Base-by-base conservation (phyloP, 371 early-diverging fungal species). In the Rhizopus arrhizus region DNA sequence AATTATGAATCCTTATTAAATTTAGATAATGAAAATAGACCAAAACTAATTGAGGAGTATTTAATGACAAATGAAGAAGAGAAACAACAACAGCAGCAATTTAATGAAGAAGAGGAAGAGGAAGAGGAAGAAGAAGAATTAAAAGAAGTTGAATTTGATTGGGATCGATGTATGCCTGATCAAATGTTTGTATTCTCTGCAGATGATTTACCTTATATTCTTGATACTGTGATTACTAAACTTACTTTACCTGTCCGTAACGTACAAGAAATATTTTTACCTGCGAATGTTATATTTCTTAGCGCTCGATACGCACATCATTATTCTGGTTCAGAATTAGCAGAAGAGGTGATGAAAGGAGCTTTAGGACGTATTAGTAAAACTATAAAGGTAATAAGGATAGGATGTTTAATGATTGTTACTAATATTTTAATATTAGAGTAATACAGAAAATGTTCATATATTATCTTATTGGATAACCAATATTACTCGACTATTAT, bases 141-240 rank as follows among this genome's bases (percentile, higher is more conserved):
- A 12, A 51, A 50, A 12, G 51, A 56, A 11, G 41, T 51, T n/a
- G 50, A 55, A 22, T 66, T 92, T 72, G 74, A 88, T 46, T 94
- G 89, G 90, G 87, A 88, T 54, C 82, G 70, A 49, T 90, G 93
- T 73, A 75, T 81, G 62, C 88, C 87, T 3, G 89, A 92, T 71
- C 95, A 93, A 70, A 94, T 94, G 94, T 89, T 93, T 75, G 96
- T 95, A 9, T 91, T 96, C 69, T 83, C 88, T 34, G 77, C 77
- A 47, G 73, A 75, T 32, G 46, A 61, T 56, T 53, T 66, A 10
- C 38, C 57, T 53, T 58, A 62, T 34, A 66, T 66, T 33, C 55
- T 66, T 36, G 77, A 89, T 50, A 85, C 88, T 1, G 81, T 89
- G 11, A 82, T 94, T 56, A 78, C 77, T 34, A 75, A 80, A 29